A percentile compares a stretch with the other conserved stretches of the same genome.
Conservation (phyloP, 176 grass and related monocot genomes). For the Calamus simplicifolius region DNA sequence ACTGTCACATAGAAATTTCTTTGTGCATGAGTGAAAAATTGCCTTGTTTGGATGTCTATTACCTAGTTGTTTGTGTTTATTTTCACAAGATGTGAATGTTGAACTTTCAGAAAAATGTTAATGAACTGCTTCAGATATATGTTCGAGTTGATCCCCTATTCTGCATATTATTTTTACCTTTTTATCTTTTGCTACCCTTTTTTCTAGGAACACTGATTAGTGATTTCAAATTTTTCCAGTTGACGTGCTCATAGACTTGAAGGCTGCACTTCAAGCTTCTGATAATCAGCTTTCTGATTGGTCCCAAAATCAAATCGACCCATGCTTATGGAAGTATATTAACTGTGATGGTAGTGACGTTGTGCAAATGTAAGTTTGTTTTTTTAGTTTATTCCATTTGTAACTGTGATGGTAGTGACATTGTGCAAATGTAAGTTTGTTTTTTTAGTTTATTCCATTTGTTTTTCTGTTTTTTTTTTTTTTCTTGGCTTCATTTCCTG, state of each 20-base stretch:
- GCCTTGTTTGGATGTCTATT: too few species aligned
- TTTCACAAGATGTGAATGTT: too few species aligned
- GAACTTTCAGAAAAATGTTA: too few species aligned
- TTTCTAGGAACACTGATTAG: neutral
- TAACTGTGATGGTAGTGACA: slow-evolving; percentile 25
- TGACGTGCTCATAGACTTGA: slow-evolving; percentile 45
- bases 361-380: slow-evolving; percentile 42
- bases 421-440: slow-evolving; percentile 48
- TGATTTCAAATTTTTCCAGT: slow-evolving; percentile 22
- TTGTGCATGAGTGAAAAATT: too few species aligned
- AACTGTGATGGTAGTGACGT: slow-evolving; percentile 32
- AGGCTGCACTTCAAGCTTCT: slow-evolving; percentile 29
- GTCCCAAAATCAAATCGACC: slow-evolving; percentile 50
- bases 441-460: neutral
- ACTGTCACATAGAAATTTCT: too few species aligned
- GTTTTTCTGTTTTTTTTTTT: neutral
- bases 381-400: neutral
- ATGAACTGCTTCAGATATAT: too few species aligned
- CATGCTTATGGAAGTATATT: slow-evolving; percentile 38
- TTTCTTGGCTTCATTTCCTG: neutral
- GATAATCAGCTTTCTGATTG: slow-evolving; percentile 32
- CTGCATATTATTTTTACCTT: neutral
- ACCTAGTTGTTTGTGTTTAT: too few species aligned
- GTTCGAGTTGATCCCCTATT: too few species aligned
- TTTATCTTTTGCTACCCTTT: neutral